These are phyloP conservation scores for Mycotypha africana DNA, from an alignment of 371 early-diverging fungal genomes.

Conservation along the genomic window DNA sequence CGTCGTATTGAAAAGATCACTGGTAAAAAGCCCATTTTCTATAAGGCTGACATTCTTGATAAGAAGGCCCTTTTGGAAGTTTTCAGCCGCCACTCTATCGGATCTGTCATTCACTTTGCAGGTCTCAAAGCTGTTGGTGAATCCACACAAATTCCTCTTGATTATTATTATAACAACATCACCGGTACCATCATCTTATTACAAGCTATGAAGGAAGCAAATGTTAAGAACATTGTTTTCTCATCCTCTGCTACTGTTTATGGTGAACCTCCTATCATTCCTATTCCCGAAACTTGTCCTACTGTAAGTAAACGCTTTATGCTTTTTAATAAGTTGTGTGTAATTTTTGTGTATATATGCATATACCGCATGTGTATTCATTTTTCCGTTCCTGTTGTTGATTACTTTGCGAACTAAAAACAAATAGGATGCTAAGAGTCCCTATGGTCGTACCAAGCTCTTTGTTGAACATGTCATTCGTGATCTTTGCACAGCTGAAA, in stretches of 20 bases:
- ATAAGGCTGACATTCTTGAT: slow-evolving; percentile 69
- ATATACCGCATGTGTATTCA: neutral
- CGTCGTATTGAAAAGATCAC: slow-evolving; percentile 63
- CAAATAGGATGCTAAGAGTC: slow-evolving; percentile 60
- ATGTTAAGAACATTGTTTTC: slow-evolving; percentile 69
- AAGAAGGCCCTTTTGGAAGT: slow-evolving; percentile 55
- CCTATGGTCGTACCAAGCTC: slow-evolving; percentile 86
- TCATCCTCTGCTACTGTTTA: slow-evolving; percentile 80
- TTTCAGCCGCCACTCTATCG: slow-evolving; percentile 56
- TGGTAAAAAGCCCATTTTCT: slow-evolving; percentile 56
- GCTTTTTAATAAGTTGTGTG: neutral
- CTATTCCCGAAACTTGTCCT: slow-evolving; percentile 52
- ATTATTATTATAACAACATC: slow-evolving; percentile 83
- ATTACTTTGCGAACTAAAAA: neutral
- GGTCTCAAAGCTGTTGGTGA: slow-evolving; percentile 83
- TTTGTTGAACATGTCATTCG: slow-evolving; percentile 78
- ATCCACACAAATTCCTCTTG: slow-evolving; percentile 73
- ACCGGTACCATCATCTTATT: slow-evolving; percentile 64
- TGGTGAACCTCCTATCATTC: slow-evolving; percentile 47
- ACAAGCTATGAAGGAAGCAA: slow-evolving; percentile 56
- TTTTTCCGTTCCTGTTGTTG: neutral
- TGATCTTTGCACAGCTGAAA: slow-evolving; percentile 61
- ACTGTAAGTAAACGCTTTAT: slow-evolving; percentile 20
- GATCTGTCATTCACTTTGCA: slow-evolving; percentile 79
- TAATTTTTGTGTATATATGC: neutral